phyloP scores from a whole-genome alignment of 1,139 yeast genomes.

The Yamadazyma siamensis region DNA sequence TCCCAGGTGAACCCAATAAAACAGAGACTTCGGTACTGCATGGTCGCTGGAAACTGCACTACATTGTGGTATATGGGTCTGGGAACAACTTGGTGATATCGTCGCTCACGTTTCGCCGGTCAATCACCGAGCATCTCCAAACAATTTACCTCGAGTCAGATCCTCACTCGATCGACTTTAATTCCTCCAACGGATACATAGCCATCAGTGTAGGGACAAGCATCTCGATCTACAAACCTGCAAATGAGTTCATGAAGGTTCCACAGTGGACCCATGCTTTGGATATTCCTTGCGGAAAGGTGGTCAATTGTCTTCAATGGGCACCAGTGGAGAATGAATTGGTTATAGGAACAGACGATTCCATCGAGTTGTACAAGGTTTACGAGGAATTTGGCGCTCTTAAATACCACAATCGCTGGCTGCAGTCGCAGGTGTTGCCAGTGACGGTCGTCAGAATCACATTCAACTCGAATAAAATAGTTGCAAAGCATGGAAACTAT shows the following conservation, averaged over 20 bases:
- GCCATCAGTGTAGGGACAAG: slow-evolving; percentile 41
- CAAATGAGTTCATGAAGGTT: slow-evolving; percentile 38
- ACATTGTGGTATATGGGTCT: slow-evolving; percentile 74
- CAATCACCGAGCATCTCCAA: slow-evolving; percentile 49
- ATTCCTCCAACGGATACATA: slow-evolving; percentile 53
- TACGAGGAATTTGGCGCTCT: slow-evolving; percentile 43
- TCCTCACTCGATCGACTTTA: slow-evolving; percentile 63
- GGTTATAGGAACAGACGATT: slow-evolving; percentile 53
- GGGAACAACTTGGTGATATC: slow-evolving; percentile 73
- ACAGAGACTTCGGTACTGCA: slow-evolving; percentile 56
- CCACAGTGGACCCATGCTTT: slow-evolving; percentile 48
- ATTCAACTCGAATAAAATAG: slow-evolving; percentile 62
- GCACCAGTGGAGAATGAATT: slow-evolving; percentile 57
- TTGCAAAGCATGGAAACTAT: slow-evolving; percentile 53
- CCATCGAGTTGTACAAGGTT: slow-evolving; percentile 53
- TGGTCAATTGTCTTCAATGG: slow-evolving; percentile 62
- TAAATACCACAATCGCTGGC: slow-evolving; percentile 48
- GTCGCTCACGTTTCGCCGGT: slow-evolving; percentile 8
- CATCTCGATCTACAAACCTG: slow-evolving; percentile 40
- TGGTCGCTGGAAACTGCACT: slow-evolving; percentile 64
- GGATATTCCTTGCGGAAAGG: slow-evolving; percentile 26
- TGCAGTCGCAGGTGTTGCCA: slow-evolving; percentile 52
- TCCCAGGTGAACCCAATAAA: slow-evolving; percentile 82
- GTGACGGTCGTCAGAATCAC: slow-evolving; percentile 55
- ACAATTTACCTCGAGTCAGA: slow-evolving; percentile 71